These are phyloP conservation scores for Buddleja alternifolia DNA, from an alignment of 257 asterid genomes.

Conservation along the genomic window DNA sequence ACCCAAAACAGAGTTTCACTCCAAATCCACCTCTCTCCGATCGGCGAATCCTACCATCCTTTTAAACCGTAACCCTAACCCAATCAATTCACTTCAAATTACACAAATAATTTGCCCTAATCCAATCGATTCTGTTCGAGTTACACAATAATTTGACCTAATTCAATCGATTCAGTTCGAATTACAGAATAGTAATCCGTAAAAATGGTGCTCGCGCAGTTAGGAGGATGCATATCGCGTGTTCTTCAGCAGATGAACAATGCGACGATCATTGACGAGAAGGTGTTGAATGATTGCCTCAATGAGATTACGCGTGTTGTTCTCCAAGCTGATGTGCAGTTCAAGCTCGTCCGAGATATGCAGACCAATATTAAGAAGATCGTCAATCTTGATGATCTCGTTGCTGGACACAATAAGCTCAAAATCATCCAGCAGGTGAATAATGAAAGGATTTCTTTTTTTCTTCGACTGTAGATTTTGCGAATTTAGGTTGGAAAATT, in stretches of 20 bases:
- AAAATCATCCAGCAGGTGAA: slow-evolving; percentile 77
- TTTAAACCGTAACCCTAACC: slow-evolving; percentile 27
- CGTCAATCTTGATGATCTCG: slow-evolving; percentile 86
- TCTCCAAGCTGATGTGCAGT: slow-evolving; percentile 84
- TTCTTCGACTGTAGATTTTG: neutral
- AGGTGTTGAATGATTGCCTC: slow-evolving; percentile 81
- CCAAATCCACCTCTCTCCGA: neutral
- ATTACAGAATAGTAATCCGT: slow-evolving; percentile 20
- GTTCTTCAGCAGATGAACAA: slow-evolving; percentile 98
- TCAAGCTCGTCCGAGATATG: slow-evolving; percentile 84
- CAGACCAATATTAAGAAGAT: slow-evolving; percentile 74
- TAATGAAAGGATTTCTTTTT: neutral
- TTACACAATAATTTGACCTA: too few species aligned
- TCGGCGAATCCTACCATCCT: slow-evolving; percentile 10
- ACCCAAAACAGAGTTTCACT: neutral
- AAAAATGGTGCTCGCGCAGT: slow-evolving; percentile 86
- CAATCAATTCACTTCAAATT: slow-evolving; percentile 11
- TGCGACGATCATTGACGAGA: slow-evolving; percentile 88
- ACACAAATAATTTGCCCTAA: neutral
- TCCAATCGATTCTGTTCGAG: too few species aligned
- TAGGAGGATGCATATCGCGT: slow-evolving; percentile 86
- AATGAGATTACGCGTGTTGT: slow-evolving; percentile 91
- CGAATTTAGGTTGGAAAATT: too few species aligned
- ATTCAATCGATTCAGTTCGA: slow-evolving; percentile 14
- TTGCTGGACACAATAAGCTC: slow-evolving; percentile 94